phyloP scores from a whole-genome alignment of 176 grass and related monocot genomes.

The Oryza officinalis region DNA sequence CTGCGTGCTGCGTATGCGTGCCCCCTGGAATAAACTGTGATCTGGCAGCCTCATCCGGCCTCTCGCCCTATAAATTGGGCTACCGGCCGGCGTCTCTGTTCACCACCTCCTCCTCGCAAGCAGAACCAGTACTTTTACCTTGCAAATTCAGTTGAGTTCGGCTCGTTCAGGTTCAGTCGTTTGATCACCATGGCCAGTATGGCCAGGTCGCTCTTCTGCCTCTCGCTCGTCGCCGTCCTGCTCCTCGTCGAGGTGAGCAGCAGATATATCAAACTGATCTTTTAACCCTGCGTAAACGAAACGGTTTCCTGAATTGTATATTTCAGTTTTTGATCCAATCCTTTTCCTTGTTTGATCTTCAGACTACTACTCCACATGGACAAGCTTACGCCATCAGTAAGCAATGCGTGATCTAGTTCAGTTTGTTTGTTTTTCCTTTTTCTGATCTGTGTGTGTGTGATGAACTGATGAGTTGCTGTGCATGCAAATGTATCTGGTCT shows the following conservation, averaged over 20 bases:
- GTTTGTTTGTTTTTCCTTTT: background rate
- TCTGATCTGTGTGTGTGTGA: background rate
- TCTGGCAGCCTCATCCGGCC: background rate
- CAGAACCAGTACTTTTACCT: background rate
- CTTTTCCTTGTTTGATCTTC: background rate
- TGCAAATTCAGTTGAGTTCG: background rate
- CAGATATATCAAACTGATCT: background rate
- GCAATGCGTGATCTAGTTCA: background rate
- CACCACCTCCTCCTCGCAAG: background rate
- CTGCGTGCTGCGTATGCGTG: background rate
- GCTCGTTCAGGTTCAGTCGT: background rate
- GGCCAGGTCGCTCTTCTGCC: background rate
- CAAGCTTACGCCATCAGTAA: constrained; percentile 38
- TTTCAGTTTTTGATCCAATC: background rate
- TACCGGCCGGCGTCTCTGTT: background rate
- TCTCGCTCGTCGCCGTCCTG: constrained; percentile 47
- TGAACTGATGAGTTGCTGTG: background rate
- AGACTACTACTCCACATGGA: constrained; percentile 39
- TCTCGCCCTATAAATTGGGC: constrained; percentile 1
- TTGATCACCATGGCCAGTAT: constrained; percentile 31
- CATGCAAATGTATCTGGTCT: background rate
- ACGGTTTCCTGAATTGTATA: background rate
- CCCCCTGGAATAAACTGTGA: background rate
- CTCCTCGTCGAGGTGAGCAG: constrained; percentile 55
- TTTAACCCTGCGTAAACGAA: background rate